Base-by-base conservation (phyloP, 2,329 filamentous ascomycete species). In the Stagonosporopsis cucurbitacearum region DNA sequence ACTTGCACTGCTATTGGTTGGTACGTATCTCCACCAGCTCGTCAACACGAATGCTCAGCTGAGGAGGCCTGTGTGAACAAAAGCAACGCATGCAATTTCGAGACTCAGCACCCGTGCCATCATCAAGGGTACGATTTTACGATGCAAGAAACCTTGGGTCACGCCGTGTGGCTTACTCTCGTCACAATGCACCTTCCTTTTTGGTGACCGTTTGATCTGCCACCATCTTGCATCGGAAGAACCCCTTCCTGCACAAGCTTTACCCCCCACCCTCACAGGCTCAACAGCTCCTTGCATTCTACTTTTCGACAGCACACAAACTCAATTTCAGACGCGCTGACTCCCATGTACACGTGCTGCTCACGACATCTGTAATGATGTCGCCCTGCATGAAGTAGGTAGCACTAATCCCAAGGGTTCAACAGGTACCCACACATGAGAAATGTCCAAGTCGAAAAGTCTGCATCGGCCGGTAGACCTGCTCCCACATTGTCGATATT, bases 131-230 rank as follows among this genome's bases (percentile, higher is more conserved):
- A 49, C n/a, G 28, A 47, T 39, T 30, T 23, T 45, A 45, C 47
- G 36, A 43, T 36, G 43, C 43, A 59, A 19, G 47, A 42, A 54
- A 54, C 39, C 56, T 51, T 58, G 53, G 50, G 39, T 50, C 49
- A 60, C 50, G 51, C 57, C 57, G 55, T 37, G 53, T 52, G 53
- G 53, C 53, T 54, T 43, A 32, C 17, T 39, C 43, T 37, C 58
- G 46, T 35, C 50, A 32, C 48, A 26, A 48, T 37, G 45, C 53
- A 54, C 59, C 59, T 64, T 59, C 60, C 60, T 51, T 42, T 60
- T 60, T 47, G 20, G 56, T 56, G 37, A 47, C 47, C 54, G 40
- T 55, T 54, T 56, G 50, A 45, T 56, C 53, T 56, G 41, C 48
- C 20, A 4, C 36, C 46, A 50, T 55, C 47, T 50, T 45, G 42